Evolutionary conservation across 768 basidiomycete species (phyloP), one percentile per base, ranked within the genome.

Genomic region (Kwoniella dendrophila): DNA sequence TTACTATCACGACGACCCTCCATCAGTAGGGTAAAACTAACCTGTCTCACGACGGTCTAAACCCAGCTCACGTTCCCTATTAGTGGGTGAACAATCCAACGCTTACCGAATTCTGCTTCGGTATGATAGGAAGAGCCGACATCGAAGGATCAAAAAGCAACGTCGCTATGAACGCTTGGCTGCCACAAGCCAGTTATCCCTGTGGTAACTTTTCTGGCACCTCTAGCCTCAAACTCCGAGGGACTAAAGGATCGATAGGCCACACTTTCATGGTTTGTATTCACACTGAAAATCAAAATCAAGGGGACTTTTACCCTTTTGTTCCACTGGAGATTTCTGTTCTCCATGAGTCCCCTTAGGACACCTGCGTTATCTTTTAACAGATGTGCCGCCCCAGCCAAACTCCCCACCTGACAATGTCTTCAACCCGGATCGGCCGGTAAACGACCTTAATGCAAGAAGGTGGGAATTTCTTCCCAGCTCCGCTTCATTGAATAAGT

Each of bases 21-120:
- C 86, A 87, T 86, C 85, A 87, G 85, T 86, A 87, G 86, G 85
- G 86, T 87, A 87, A 87, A 87, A 87, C 86, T 87, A 87, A 87
- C 86, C 86, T 87, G 85, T 87, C 86, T 62, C 58, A 52, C 58
- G 58, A 52, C 58, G 58, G 58, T 59, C 70, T 66, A 82, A 83
- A 83, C 82, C 85, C 84, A 86, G 84, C 85, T 85, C 83, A 83
- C 85, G 69, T 70, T 87, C 85, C 86, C 86, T 86, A 86, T 86
- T 86, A 83, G 83, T 84, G 86, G 86, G 85, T 87, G 86, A 87
- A 87, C 85, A 86, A 86, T 87, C 86, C 86, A 86, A 86, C 84
- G 56, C 56, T 57, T 86, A 86, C 85, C 83, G 84, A 86, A 85
- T 86, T 86, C 84, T 86, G 85, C 85, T 86, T 86, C 56, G 83